Evolutionary conservation across 2,329 filamentous ascomycete species (phyloP).

Genomic region (Fusarium sororula): DNA sequence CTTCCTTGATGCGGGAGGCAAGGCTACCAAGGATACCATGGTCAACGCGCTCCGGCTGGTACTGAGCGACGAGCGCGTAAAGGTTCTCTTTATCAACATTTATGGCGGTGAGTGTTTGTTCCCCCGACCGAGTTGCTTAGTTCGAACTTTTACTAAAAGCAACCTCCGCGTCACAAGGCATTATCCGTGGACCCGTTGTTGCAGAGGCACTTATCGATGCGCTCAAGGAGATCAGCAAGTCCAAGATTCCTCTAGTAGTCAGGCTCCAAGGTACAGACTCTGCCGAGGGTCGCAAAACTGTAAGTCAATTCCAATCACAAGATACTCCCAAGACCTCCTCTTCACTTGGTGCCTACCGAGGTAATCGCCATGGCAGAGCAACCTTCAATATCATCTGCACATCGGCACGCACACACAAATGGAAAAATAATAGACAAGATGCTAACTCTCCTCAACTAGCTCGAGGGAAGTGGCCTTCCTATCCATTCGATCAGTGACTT

Average conservation of each 20-base stretch:
- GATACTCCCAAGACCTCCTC: too few species aligned
- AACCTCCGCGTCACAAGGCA: background rate
- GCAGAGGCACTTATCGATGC: background rate
- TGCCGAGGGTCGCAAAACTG: too few species aligned
- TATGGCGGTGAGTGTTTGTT: background rate
- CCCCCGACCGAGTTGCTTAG: background rate
- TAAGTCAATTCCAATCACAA: too few species aligned
- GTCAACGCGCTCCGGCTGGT: background rate
- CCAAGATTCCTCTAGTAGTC: too few species aligned
- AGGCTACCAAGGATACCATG: background rate
- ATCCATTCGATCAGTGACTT: background rate
- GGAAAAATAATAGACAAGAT: too few species aligned
- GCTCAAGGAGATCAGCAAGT: background rate
- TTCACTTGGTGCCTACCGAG: too few species aligned
- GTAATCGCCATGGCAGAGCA: too few species aligned
- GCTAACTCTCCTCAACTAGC: too few species aligned
- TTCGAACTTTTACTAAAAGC: background rate
- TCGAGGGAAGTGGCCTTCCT: background rate
- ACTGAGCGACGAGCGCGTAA: background rate
- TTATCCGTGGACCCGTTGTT: background rate
- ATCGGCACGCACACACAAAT: too few species aligned
- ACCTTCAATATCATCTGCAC: too few species aligned
- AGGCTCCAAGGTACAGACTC: too few species aligned
- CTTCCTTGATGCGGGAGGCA: background rate
- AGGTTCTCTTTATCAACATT: background rate